phyloP scores from a whole-genome alignment of 352 stramenopile species.

The Phytophthora kernoviae region DNA sequence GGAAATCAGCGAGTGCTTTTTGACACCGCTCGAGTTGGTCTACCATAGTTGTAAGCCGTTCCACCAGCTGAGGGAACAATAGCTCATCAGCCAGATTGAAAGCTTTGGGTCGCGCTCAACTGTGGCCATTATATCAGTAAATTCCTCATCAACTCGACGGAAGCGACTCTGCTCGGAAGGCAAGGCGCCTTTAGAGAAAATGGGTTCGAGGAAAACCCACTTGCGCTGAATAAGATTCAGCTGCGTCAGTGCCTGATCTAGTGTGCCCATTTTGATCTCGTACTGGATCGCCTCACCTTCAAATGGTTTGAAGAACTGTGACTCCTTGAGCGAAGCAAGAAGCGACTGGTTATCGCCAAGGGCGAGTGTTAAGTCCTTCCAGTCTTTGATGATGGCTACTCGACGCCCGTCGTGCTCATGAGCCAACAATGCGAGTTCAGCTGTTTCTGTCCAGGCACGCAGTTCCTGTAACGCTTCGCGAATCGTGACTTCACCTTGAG shows the following conservation, averaged over 20 bases:
- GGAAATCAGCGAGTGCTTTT: conserved; percentile 94
- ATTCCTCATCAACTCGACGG: conserved; percentile 93
- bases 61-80: conserved; percentile 87
- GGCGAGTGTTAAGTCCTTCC: conserved; percentile 94
- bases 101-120: conserved; percentile 91
- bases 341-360: conserved; percentile 96
- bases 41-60: conserved; percentile 84
- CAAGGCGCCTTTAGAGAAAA: conserved; percentile 94
- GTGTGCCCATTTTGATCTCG: conserved; percentile 88
- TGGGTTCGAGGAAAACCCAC: conserved; percentile 97
- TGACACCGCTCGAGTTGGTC: conserved; percentile 95
- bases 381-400: conserved; percentile 95
- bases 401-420: conserved; percentile 82
- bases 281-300: conserved; percentile 90
- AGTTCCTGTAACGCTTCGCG: conserved; percentile 94
- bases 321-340: conserved; percentile 94
- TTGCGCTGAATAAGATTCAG: conserved; percentile 95
- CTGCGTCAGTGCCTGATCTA: conserved; percentile 83
- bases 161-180: conserved; percentile 92
- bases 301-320: conserved; percentile 96
- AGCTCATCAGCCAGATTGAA: conserved; percentile 93
- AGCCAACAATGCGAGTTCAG: conserved; percentile 86
- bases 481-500: conserved; percentile 95
- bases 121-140: conserved; percentile 92
- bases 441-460: conserved; percentile 91